These are phyloP conservation scores for Cladobotryum mycophilum DNA, from an alignment of 2,329 filamentous ascomycete genomes.

Conservation along the genomic window DNA sequence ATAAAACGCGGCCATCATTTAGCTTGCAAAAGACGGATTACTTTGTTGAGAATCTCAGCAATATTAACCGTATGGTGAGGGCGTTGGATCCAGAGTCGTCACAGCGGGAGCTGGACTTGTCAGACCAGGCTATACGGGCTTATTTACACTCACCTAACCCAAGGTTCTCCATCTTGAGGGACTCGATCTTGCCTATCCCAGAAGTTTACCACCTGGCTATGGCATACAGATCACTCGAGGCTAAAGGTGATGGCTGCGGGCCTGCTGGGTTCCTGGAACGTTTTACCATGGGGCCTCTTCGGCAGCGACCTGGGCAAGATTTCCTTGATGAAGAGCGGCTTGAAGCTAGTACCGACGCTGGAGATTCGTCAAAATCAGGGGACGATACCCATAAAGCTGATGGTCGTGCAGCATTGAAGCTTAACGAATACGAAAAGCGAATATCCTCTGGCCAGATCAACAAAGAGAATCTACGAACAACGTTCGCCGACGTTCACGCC, in stretches of 20 bases:
- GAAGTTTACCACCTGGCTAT: constrained; percentile 35
- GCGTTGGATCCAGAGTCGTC: constrained; percentile 25
- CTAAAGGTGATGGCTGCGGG: constrained; percentile 16
- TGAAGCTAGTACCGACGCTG: constrained; percentile 16
- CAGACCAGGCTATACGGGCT: constrained; percentile 19
- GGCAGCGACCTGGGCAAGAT: constrained; percentile 25
- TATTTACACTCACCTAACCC: constrained; percentile 22
- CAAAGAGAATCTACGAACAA: constrained; percentile 73
- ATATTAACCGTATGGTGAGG: constrained; percentile 41
- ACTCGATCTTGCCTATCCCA: constrained; percentile 31
- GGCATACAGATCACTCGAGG: constrained; percentile 22
- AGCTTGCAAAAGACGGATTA: constrained; percentile 32
- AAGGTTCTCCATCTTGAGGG: constrained; percentile 24
- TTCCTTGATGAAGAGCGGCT: constrained; percentile 24
- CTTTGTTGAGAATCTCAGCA: constrained; percentile 40
- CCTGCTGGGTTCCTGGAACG: constrained; percentile 25
- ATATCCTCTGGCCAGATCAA: constrained; percentile 78
- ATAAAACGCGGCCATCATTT: neutral
- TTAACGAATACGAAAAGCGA: constrained; percentile 74
- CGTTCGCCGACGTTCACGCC: constrained; percentile 81
- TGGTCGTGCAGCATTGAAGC: constrained; percentile 32
- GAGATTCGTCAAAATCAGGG: constrained; percentile 23
- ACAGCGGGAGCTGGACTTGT: constrained; percentile 12
- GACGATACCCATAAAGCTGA: constrained; percentile 25
- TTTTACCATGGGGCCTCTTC: constrained; percentile 26